phyloP scores from a whole-genome alignment of 257 asterid species.

The Plantago major region DNA sequence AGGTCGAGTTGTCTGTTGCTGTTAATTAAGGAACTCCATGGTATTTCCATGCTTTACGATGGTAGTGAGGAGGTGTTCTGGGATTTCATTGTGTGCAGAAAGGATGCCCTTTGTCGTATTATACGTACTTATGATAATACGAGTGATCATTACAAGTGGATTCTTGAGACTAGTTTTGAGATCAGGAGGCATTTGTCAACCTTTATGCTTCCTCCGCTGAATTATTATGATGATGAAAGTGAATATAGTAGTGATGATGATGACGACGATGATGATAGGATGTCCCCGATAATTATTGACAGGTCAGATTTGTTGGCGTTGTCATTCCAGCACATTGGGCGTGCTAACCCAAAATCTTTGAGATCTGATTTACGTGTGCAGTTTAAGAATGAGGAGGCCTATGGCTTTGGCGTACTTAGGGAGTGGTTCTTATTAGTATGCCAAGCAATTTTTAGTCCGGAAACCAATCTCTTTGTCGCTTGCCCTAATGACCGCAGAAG shows the following conservation, averaged over 20 bases:
- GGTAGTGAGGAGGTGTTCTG: slow-evolving; percentile 60
- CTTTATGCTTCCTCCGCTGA: slow-evolving; percentile 76
- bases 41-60: slow-evolving; percentile 47
- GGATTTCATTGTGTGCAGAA: slow-evolving; percentile 50
- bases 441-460: slow-evolving; percentile 83
- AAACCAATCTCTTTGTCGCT: slow-evolving; percentile 76
- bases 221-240: slow-evolving; percentile 43
- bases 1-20: slow-evolving; percentile 43
- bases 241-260: no score
- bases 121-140: slow-evolving; percentile 58
- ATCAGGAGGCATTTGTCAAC: slow-evolving; percentile 71
- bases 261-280: slow-evolving; percentile 18
- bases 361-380: slow-evolving; percentile 69
- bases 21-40: slow-evolving; percentile 58
- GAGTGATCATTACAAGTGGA: slow-evolving; percentile 66
- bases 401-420: slow-evolving; percentile 87
- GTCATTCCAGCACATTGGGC: slow-evolving; percentile 67
- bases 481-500: slow-evolving; percentile 86
- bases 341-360: slow-evolving; percentile 49
- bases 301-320: slow-evolving; percentile 70
- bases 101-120: slow-evolving; percentile 50
- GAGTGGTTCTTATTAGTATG: slow-evolving; percentile 94
- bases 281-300: slow-evolving; percentile 77
- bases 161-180: slow-evolving; percentile 63
- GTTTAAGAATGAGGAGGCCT: slow-evolving; percentile 92